Evolutionary conservation across 345 rosid species (phyloP).

Genomic region (Aegle marmelos): DNA sequence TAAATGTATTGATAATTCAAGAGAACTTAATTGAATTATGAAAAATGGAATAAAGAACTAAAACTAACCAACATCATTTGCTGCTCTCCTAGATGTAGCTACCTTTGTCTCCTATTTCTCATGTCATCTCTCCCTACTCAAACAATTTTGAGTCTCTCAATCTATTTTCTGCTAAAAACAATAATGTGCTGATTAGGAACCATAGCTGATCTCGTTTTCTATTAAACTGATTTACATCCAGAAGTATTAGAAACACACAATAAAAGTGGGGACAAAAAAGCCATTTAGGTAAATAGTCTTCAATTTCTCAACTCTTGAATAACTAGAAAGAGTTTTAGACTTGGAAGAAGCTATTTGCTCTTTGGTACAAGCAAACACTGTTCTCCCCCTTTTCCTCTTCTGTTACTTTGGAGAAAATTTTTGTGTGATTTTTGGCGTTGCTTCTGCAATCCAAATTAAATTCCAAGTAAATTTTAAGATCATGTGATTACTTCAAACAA

Average conservation of each 20-base stretch:
- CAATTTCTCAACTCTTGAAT: background rate
- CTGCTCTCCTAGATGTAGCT: background rate
- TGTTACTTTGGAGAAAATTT: background rate
- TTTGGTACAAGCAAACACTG: background rate
- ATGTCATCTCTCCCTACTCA: background rate
- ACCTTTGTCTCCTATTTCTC: background rate
- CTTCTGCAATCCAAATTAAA: background rate
- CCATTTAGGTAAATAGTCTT: background rate
- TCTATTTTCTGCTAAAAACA: background rate
- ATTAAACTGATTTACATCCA: too few relatives aligned
- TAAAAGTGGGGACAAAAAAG: background rate
- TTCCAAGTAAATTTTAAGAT: background rate
- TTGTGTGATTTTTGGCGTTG: background rate
- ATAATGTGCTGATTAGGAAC: background rate
- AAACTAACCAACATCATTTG: background rate
- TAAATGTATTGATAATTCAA: background rate
- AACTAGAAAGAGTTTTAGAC: background rate
- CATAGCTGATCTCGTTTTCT: background rate
- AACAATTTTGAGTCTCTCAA: background rate
- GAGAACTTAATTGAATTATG: background rate
- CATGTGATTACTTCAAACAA: background rate
- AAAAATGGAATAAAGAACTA: background rate
- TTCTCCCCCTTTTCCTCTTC: background rate
- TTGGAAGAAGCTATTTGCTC: background rate
- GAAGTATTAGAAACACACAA: too few relatives aligned